Conservation (phyloP, 345 rosid genomes). For the Salix purpurea region DNA sequence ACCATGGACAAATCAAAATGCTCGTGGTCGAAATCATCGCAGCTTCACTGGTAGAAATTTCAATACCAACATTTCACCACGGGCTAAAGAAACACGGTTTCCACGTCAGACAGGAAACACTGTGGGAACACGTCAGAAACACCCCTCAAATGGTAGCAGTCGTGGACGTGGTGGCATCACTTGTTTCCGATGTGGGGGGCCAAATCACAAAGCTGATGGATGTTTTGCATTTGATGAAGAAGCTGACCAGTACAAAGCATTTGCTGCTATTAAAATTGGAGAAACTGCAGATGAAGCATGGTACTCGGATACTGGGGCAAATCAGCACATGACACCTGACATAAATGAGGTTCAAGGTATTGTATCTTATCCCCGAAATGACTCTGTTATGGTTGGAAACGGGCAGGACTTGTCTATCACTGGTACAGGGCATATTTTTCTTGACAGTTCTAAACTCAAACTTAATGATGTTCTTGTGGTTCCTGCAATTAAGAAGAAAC, state of each 20-base stretch:
- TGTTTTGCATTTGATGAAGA: background rate
- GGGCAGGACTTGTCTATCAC: background rate
- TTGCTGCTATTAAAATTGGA: background rate
- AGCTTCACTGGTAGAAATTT: background rate
- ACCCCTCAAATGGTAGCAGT: no score
- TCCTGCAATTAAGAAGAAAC: background rate
- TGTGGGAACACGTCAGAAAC: no score
- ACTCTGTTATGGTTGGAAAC: background rate
- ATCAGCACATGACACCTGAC: background rate
- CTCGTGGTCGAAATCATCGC: background rate
- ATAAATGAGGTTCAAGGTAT: background rate
- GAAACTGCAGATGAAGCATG: background rate
- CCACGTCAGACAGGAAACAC: background rate
- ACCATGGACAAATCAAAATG: background rate
- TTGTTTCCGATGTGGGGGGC: no score
- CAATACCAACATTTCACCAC: background rate
- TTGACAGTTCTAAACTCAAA: background rate
- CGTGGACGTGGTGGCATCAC: background rate
- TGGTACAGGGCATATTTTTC: background rate
- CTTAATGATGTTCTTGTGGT: background rate
- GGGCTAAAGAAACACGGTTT: background rate
- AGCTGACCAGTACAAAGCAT: background rate
- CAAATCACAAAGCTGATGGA: no score
- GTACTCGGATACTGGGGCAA: background rate
- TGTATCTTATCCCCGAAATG: background rate